phyloP scores from a whole-genome alignment of 1,284 basidiomycete genomes.

The Rhodotorula mucilaginosa region DNA sequence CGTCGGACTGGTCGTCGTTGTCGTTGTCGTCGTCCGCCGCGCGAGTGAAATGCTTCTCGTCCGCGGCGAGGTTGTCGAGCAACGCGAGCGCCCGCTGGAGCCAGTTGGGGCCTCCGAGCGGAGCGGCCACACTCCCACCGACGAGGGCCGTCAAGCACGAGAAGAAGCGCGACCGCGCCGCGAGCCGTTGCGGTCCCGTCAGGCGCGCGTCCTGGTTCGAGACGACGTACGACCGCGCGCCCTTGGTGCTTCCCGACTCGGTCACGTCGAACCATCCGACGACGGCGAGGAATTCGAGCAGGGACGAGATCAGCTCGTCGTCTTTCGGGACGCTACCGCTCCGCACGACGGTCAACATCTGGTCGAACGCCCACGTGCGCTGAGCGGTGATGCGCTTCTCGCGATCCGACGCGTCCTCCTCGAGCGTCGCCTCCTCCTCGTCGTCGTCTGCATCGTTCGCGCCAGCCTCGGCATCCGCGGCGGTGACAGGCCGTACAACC shows the following conservation, averaged over 20 bases:
- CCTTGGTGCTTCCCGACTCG: constrained; percentile 63
- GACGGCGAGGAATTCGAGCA: constrained; percentile 78
- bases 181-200: constrained; percentile 65
- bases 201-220: constrained; percentile 59
- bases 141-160: constrained; percentile 73
- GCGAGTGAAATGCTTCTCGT: constrained; percentile 66
- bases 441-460: constrained; percentile 51
- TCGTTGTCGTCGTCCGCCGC: constrained; percentile 47
- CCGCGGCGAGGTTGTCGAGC: constrained; percentile 61
- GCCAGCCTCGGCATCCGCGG: neutral
- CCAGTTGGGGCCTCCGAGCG: constrained; percentile 65
- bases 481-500: neutral
- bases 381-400: constrained; percentile 45
- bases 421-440: constrained; percentile 45
- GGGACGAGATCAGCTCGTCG: constrained; percentile 69
- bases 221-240: constrained; percentile 64
- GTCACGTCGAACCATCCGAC: constrained; percentile 74
- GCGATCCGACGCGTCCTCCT: constrained; percentile 54
- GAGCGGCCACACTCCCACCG: constrained; percentile 39
- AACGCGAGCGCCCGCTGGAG: constrained; percentile 64
- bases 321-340: constrained; percentile 62
- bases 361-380: constrained; percentile 81
- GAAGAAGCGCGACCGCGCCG: constrained; percentile 69
- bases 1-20: constrained; percentile 53
- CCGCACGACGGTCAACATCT: constrained; percentile 58